Evolutionary conservation across 148 eudicot genomes (phyloP), one percentile per base, ranked within the genome.

Genomic region (Nyssa sinensis): DNA sequence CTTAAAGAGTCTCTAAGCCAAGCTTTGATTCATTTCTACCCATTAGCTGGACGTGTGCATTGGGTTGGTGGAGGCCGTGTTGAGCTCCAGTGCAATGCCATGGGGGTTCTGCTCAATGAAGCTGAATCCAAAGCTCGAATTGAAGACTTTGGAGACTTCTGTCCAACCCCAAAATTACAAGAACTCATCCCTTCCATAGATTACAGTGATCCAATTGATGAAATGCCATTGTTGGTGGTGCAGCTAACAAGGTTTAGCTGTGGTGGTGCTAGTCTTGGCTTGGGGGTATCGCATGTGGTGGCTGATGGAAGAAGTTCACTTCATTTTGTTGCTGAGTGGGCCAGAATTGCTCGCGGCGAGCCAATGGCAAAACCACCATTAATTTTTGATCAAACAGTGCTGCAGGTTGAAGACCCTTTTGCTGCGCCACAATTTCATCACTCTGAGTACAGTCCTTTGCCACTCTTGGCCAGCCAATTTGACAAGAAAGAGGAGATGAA

Each of bases 21-120:
- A 0, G 64, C 21, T 1, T 8, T 78, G 4, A 73, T 74, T 73
- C n/a, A n/a, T n/a, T n/a, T n/a, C n/a, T n/a, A n/a, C n/a, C n/a
- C n/a, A n/a, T n/a, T n/a, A n/a, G n/a, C 81, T 0, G 81, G 81
- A 1, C 69, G 77, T 0, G 5, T 73, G 9, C 24, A 53, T 1
- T 61, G 77, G 73, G 33, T 67, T 2, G 77, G 9, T 7, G 61
- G 67, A 24, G 77, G 67, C 1, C 33, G 67, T 7, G 55, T 76
- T 28, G 73, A 60, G 62, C 61, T 76, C 29, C 44, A 68, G 27
- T 76, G 79, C 60, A 76, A 76, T 68, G 73, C 44, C 19, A 69
- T 28, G 65, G 79, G 79, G 3, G 67, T n/a, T 19, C 61, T 66
- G 73, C 47, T 76, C 47, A 61, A 67, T 24, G 74, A 62, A 11